phyloP scores from a whole-genome alignment of 306 rosid genomes.

The Lathyrus tuberosus region DNA sequence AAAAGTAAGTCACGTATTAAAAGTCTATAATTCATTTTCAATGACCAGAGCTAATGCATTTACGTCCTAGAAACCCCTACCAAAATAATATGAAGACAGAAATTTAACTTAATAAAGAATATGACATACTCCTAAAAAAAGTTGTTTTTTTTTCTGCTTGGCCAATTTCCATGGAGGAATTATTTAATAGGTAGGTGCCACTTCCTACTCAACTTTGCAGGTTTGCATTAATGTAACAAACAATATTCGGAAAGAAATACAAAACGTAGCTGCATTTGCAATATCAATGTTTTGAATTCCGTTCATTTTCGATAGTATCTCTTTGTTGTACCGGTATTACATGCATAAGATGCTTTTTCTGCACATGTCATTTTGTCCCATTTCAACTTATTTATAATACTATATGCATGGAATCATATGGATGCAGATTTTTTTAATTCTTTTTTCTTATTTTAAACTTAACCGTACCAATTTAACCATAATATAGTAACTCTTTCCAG shows the following conservation, averaged over 20 bases:
- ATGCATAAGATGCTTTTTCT: conserved; percentile 45
- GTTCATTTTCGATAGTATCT: conserved; percentile 13
- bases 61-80: conserved; percentile 5
- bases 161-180: no score
- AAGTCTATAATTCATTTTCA: conserved; percentile 28
- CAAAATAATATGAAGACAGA: no score
- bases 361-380: conserved; percentile 50
- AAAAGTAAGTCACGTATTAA: background rate
- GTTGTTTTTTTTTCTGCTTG: no score
- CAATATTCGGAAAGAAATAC: background rate
- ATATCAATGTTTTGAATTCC: conserved; percentile 28
- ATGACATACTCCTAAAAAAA: no score
- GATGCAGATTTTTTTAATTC: background rate
- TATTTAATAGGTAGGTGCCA: no score
- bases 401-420: conserved; percentile 23
- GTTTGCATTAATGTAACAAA: conserved; percentile 32
- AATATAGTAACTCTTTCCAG: no score
- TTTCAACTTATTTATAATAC: conserved; percentile 12
- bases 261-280: no score
- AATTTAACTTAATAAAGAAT: no score
- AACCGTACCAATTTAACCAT: background rate
- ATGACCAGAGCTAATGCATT: conserved; percentile 16
- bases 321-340: conserved; percentile 24
- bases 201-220: no score
- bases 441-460: background rate